Evolutionary conservation across 192 early-diverging fungal species (phyloP).

Genomic region (Coemansia sp.): DNA sequence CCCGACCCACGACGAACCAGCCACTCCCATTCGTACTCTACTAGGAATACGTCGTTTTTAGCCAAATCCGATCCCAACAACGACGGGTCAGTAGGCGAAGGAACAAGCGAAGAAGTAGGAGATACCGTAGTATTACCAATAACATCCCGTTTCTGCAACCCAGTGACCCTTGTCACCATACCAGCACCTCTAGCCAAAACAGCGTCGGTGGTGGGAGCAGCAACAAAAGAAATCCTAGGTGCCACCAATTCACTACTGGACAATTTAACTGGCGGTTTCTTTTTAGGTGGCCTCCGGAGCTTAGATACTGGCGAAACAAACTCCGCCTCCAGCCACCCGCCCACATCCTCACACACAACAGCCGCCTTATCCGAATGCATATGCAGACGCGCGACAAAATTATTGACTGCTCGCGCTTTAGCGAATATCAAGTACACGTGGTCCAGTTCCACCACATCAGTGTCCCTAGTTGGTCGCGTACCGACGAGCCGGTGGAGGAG

Average conservation of each 20-base stretch:
- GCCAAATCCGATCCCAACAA: constrained; percentile 36
- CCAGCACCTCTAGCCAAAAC: not conserved
- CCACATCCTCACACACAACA: constrained; percentile 38
- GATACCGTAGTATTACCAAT: not conserved
- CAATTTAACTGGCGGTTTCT: not conserved
- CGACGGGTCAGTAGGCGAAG: not conserved
- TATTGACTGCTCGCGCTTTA: constrained; percentile 41
- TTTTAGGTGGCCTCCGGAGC: constrained; percentile 20
- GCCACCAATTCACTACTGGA: not conserved
- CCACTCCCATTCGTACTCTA: constrained; percentile 56
- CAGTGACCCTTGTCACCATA: not conserved
- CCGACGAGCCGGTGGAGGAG: not conserved
- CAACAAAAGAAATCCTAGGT: not conserved
- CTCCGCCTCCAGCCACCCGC: constrained; percentile 47
- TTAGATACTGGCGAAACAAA: constrained; percentile 41
- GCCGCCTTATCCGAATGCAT: constrained; percentile 13
- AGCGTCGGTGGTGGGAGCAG: not conserved
- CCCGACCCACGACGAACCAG: constrained; percentile 25
- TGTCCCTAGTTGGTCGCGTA: constrained; percentile 26
- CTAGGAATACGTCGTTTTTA: constrained; percentile 48
- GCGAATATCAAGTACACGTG: constrained; percentile 54
- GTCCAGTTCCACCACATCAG: constrained; percentile 39
- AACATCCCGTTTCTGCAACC: not conserved
- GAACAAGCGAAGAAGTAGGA: not conserved
- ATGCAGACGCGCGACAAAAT: constrained; percentile 47